Conservation (phyloP, 2,329 filamentous ascomycete species). For the Taxawa tesnikishii region DNA sequence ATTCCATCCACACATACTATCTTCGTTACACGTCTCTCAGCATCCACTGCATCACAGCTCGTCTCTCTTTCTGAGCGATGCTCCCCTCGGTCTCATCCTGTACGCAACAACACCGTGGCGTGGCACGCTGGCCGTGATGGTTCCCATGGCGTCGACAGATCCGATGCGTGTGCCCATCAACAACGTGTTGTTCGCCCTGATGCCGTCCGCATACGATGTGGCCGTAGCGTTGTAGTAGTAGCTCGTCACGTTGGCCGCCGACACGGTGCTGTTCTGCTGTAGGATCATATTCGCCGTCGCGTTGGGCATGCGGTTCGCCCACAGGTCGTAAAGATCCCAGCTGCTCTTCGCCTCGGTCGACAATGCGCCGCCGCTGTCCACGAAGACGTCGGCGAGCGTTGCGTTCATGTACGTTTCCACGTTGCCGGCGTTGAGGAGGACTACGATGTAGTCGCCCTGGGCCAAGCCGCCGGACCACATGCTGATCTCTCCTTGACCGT, state of each 20-base stretch:
- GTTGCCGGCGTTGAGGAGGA: conserved; percentile 39
- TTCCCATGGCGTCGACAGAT: conserved; percentile 27
- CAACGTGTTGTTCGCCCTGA: conserved; percentile 27
- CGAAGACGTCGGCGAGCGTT: conserved; percentile 40
- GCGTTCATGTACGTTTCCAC: conserved; percentile 33
- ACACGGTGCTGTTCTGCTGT: conserved; percentile 14
- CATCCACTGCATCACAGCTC: too few relatives aligned
- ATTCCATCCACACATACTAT: too few relatives aligned
- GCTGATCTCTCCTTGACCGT: conserved; percentile 34
- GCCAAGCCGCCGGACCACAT: conserved; percentile 38
- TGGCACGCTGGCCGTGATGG: conserved; percentile 28
- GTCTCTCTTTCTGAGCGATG: not conserved
- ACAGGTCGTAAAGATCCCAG: conserved; percentile 45
- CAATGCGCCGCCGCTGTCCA: conserved; percentile 30
- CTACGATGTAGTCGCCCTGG: conserved; percentile 34
- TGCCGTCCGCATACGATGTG: conserved; percentile 35
- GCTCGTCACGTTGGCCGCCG: conserved; percentile 20
- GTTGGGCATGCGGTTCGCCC: conserved; percentile 43
- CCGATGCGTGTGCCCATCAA: conserved; percentile 35
- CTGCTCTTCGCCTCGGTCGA: conserved; percentile 22
- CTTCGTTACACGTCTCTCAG: too few relatives aligned
- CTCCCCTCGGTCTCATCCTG: conserved; percentile 4
- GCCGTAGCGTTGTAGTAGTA: conserved; percentile 35
- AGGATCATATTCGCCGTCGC: conserved; percentile 21
- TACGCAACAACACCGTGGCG: conserved; percentile 8